Evolutionary conservation across 441 rosid genomes (phyloP).

Genomic region (Manihot esculenta): DNA sequence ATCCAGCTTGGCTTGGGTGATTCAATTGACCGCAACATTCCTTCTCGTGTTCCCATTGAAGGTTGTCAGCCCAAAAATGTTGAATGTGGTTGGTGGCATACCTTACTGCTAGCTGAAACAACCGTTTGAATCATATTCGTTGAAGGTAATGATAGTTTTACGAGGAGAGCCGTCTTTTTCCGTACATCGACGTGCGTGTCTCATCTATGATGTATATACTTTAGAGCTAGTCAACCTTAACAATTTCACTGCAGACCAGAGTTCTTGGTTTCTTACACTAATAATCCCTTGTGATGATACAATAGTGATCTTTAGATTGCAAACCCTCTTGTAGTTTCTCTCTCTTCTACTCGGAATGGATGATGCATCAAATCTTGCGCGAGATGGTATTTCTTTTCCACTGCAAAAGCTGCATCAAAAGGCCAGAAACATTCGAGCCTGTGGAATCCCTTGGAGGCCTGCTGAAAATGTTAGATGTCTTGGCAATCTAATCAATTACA

Average conservation of each 20-base stretch:
- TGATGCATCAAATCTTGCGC: constrained; percentile 25
- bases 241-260: constrained; percentile 2
- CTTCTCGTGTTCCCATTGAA: constrained; percentile 42
- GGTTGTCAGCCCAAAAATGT: constrained; percentile 46
- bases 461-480: constrained; percentile 2
- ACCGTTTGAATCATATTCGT: constrained; percentile 16
- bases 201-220: neutral
- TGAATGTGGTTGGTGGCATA: constrained; percentile 86
- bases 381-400: constrained; percentile 34
- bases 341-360: neutral
- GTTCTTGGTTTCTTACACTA: no score
- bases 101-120: constrained; percentile 45
- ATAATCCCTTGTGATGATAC: neutral
- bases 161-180: constrained; percentile 6
- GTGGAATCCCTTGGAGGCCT: constrained; percentile 60
- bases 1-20: constrained; percentile 70
- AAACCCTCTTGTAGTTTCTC: no score
- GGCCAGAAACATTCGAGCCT: constrained; percentile 70
- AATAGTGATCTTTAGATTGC: neutral
- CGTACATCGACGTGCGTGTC: neutral
- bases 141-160: constrained; percentile 13
- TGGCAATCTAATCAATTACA: no score
- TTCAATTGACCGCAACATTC: constrained; percentile 58
- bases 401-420: constrained; percentile 61
- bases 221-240: neutral